Percentiles rank a stretch among this genome's conserved stretches.
Evolutionary conservation across 2,329 filamentous ascomycete species (phyloP).

Genomic region (Neofusicoccum kwambonambiense): DNA sequence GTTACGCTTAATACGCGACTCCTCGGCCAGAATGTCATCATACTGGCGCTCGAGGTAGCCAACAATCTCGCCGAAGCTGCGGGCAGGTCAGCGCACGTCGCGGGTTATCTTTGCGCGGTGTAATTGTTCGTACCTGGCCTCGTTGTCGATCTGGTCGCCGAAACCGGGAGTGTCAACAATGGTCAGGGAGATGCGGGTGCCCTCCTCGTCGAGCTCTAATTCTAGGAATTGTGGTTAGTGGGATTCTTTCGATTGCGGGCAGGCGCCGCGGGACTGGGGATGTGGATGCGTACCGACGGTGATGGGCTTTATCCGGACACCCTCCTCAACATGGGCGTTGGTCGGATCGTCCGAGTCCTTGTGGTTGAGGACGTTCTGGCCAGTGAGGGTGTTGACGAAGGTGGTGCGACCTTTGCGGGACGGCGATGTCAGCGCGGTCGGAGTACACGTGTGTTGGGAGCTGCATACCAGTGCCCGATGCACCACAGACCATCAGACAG

Average conservation of each 20-base stretch:
- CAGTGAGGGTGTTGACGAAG: conserved; percentile 99
- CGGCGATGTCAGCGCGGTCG: not conserved
- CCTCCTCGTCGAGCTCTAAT: conserved; percentile 95
- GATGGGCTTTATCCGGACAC: conserved; percentile 97
- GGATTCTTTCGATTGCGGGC: conserved; percentile 8
- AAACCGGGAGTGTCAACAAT: conserved; percentile 99
- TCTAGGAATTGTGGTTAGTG: conserved; percentile 54
- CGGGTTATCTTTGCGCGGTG: not conserved
- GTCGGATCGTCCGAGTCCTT: conserved; percentile 91
- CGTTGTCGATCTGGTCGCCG: conserved; percentile 98
- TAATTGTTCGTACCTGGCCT: conserved; percentile 71
- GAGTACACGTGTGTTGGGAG: not conserved
- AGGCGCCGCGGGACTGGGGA: not conserved
- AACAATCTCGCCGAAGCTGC: conserved; percentile 93
- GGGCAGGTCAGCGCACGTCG: conserved; percentile 3
- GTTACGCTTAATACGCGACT: conserved; percentile 99
- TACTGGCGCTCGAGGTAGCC: conserved; percentile 99
- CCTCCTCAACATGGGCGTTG: conserved; percentile 89
- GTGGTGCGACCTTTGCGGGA: conserved; percentile 77
- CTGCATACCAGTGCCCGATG: conserved; percentile 88
- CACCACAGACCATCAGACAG: conserved; percentile 99
- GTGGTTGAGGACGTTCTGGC: conserved; percentile 83
- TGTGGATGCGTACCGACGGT: conserved; percentile 75
- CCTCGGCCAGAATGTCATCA: conserved; percentile 97
- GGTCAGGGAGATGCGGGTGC: conserved; percentile 94